A percentile compares a stretch with the other conserved stretches of the same genome.
These are phyloP conservation scores for Selaginella moellendorffii DNA, from an alignment of 75 land plant species.

Conservation along the genomic window DNA sequence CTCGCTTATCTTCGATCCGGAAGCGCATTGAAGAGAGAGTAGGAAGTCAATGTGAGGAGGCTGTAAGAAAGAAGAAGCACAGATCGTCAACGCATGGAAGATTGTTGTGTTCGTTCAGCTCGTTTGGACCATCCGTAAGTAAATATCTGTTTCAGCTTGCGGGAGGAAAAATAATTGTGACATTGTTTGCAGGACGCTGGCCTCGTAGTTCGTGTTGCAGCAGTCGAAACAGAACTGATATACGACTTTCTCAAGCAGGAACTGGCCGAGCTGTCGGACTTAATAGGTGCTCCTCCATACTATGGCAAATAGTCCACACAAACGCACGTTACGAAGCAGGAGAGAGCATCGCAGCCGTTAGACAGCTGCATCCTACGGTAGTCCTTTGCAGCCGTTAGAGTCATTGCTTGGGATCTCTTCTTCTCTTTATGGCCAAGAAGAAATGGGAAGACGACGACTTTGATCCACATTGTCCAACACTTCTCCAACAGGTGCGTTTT, in stretches of 20 bases:
- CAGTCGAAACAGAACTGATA: constrained; percentile 55
- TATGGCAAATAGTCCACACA: constrained; percentile 11
- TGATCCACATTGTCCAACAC: neutral
- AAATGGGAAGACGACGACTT: neutral
- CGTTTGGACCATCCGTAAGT: neutral
- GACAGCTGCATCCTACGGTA: neutral
- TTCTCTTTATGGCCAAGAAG: neutral
- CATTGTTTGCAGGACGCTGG: constrained; percentile 51
- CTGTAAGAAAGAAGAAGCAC: neutral
- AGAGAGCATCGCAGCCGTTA: neutral
- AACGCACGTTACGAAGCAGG: neutral
- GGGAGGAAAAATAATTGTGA: neutral
- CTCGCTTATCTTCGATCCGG: constrained; percentile 3
- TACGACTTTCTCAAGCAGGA: constrained; percentile 55
- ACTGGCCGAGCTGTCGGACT: constrained; percentile 32
- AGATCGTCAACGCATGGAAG: neutral
- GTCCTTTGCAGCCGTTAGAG: neutral
- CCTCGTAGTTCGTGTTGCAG: constrained; percentile 51
- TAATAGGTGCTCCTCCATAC: constrained; percentile 63
- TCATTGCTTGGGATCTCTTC: neutral
- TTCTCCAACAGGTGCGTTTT: neutral
- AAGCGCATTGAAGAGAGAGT: neutral
- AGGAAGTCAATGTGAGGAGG: neutral
- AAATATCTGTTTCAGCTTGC: neutral
- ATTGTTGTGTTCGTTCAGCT: neutral